phyloP scores from a whole-genome alignment of 2,329 filamentous ascomycete species.

The Aspergillus vadensis region DNA sequence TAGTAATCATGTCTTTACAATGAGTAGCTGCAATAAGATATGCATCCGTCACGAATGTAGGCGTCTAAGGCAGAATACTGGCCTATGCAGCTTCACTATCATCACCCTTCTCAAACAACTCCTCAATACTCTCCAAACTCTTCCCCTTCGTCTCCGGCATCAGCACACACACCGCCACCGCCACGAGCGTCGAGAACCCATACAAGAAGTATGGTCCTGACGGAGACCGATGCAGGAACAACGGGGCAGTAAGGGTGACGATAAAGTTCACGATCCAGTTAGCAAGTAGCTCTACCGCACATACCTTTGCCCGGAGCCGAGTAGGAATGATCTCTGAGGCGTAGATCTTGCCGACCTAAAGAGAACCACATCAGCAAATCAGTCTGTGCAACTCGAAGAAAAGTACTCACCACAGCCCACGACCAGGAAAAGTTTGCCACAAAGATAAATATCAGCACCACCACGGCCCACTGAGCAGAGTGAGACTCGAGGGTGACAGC shows the following conservation, averaged over 20 bases:
- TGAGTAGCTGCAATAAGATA: too few relatives aligned
- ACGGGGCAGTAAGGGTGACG: constrained; percentile 14
- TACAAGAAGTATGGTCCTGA: constrained; percentile 19
- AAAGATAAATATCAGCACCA: constrained; percentile 35
- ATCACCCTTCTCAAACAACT: constrained; percentile 12
- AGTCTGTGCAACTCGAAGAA: background rate
- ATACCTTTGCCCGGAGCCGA: constrained; percentile 16
- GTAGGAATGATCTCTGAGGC: constrained; percentile 22
- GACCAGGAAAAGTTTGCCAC: constrained; percentile 32
- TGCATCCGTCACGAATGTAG: too few relatives aligned
- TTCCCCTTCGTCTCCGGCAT: constrained; percentile 22
- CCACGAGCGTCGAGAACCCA: constrained; percentile 17
- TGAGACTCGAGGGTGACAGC: constrained; percentile 19
- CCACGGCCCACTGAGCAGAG: constrained; percentile 23
- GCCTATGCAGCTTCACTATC: background rate
- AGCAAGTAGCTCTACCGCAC: constrained; percentile 17
- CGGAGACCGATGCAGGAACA: constrained; percentile 17
- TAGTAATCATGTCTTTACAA: too few relatives aligned
- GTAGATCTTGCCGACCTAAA: constrained; percentile 22
- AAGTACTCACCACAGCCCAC: constrained; percentile 25
- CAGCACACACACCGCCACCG: constrained; percentile 16
- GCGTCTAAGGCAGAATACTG: too few relatives aligned
- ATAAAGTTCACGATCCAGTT: constrained; percentile 21
- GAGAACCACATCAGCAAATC: background rate
- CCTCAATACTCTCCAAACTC: constrained; percentile 18